Base-by-base conservation (phyloP, 2,329 filamentous ascomycete species). In the Fusarium falciforme region DNA sequence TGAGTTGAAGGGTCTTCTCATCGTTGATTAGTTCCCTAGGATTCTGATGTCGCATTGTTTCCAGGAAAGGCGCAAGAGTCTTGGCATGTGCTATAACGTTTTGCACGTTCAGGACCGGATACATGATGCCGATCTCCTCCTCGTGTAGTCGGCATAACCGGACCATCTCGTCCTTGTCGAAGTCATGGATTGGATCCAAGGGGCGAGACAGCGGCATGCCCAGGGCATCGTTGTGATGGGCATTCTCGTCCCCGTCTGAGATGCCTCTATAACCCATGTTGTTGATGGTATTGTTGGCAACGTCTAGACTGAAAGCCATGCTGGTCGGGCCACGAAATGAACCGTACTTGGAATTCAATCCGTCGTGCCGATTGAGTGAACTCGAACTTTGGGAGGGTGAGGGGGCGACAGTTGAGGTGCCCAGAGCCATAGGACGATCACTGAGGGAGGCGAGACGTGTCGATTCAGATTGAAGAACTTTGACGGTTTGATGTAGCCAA, bases 91-190 rank as follows among this genome's bases (percentile, higher is more conserved):
- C 85, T 40, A 93, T 91, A 42, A 97, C 85, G 47, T 88, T 87
- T 47, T 93, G 89, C 38, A 97, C 93, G 75, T 94, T 89, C 55
- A 97, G 82, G 5, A 98, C 89, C 0, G 96, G 96, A 80, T 97
- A 98, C 94, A 98, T 97, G 77, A 96, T 89, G 49, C 94, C 94
- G 77, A 97, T 92, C 80, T 98, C 95, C 77, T 98, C 95, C 75
- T 97, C 93, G 79, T 96, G 96, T 0, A 97, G 86, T 16, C 90
- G 88, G 74, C 94, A 94, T 16, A 98, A 84, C 2, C 94, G 90
- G 22, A 96, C 82, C 77, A 96, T 94, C 79, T 98, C 95, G 38
- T 95, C 91, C 77, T 92, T 92, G 63, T 89, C 89, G 58, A 97
- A 89, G 9, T 91, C 87, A 90, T 94, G 95, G 31, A 98, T 89